These are phyloP conservation scores for Tillandsia leiboldiana DNA, from an alignment of 176 grass and related monocot genomes.

Conservation along the genomic window DNA sequence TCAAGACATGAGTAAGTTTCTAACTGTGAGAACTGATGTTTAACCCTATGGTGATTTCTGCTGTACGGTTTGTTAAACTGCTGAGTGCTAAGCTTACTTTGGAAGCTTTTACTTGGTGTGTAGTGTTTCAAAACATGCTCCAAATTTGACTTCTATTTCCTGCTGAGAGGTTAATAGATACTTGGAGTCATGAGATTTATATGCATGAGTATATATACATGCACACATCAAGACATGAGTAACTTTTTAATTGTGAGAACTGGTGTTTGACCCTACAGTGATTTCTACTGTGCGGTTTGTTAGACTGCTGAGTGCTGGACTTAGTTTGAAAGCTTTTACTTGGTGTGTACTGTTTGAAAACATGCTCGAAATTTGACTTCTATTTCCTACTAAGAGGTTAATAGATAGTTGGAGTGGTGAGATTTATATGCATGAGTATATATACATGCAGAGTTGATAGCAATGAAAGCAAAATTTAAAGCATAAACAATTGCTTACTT, in stretches of 20 bases:
- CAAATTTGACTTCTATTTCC: too few species aligned
- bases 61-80: background rate
- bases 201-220: too few species aligned
- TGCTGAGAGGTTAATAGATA: too few species aligned
- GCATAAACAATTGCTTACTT: too few species aligned
- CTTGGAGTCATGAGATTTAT: too few species aligned
- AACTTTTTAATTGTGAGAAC: background rate
- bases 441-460: too few species aligned
- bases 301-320: background rate
- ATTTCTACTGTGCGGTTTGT: background rate
- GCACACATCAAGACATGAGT: conserved; percentile 10
- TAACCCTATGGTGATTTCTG: background rate
- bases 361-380: too few species aligned
- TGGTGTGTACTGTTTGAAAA: background rate
- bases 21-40: background rate
- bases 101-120: background rate
- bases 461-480: too few species aligned
- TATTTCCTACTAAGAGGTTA: too few species aligned
- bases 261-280: background rate
- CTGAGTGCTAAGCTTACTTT: background rate
- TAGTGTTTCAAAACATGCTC: background rate
- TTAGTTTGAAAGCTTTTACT: background rate
- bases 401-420: too few species aligned
- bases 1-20: conserved; percentile 3
- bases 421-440: too few species aligned